These are phyloP conservation scores for Vitellaria paradoxa DNA, from an alignment of 179 eudicot genomes.

Conservation along the genomic window DNA sequence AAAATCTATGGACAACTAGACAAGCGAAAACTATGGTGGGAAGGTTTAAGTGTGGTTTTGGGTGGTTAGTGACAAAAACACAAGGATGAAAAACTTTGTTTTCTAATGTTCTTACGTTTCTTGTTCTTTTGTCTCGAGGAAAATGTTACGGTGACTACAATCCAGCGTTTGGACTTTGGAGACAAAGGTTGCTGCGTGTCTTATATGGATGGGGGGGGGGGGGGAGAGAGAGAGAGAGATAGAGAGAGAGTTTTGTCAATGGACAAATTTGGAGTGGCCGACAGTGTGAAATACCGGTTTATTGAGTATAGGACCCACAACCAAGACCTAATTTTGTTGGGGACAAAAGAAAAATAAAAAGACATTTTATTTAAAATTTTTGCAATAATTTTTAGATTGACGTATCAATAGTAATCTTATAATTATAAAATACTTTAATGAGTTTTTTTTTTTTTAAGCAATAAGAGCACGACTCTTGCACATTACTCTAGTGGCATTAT, in stretches of 20 bases:
- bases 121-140: conserved; percentile 19
- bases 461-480: no score
- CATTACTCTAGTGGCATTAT: no score
- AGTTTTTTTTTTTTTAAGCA: no score
- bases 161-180: conserved; percentile 9
- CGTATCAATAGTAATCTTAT: no score
- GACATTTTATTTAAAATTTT: no score
- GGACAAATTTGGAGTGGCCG: no score
- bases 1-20: not conserved
- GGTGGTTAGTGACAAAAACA: not conserved
- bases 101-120: conserved; percentile 4
- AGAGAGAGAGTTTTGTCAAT: no score
- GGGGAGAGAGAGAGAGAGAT: no score
- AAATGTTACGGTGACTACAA: conserved; percentile 10
- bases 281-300: not conserved
- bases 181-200: conserved; percentile 4
- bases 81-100: not conserved
- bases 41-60: not conserved
- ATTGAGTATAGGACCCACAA: not conserved
- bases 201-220: not conserved
- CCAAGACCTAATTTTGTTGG: no score
- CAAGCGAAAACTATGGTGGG: not conserved
- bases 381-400: no score
- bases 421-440: no score
- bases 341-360: no score